phyloP scores from a whole-genome alignment of 345 rosid genomes.

The Corchorus capsularis region DNA sequence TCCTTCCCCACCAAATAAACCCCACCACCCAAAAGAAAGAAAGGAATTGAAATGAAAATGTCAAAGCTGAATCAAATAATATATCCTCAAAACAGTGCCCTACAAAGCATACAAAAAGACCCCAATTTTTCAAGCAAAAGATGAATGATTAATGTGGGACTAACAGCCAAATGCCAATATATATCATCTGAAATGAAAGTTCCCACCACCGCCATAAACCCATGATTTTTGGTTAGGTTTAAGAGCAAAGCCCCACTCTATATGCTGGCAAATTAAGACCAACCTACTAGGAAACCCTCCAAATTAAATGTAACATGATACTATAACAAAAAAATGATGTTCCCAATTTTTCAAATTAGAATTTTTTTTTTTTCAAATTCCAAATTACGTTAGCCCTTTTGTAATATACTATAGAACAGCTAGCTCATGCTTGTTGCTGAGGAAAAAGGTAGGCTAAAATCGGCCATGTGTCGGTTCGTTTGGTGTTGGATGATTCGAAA shows the following conservation, averaged over 20 bases:
- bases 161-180: neutral
- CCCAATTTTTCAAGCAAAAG: neutral
- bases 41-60: neutral
- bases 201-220: neutral
- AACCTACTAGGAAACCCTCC: neutral
- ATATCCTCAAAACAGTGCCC: neutral
- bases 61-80: neutral
- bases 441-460: neutral
- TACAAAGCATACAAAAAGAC: neutral
- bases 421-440: neutral
- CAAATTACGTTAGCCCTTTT: neutral
- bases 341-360: neutral
- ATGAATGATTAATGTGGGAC: neutral
- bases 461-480: neutral
- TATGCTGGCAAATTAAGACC: neutral
- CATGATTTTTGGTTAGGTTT: neutral
- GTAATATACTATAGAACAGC: neutral
- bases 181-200: no score
- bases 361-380: no score
- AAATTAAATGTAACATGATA: neutral
- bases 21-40: neutral
- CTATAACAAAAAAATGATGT: neutral
- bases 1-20: neutral
- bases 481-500: neutral
- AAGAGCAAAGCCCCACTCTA: neutral